A percentile compares a stretch with the other conserved stretches of the same genome.
Evolutionary conservation across 2,329 filamentous ascomycete species (phyloP).

Genomic region (Pyrenophora graminea): DNA sequence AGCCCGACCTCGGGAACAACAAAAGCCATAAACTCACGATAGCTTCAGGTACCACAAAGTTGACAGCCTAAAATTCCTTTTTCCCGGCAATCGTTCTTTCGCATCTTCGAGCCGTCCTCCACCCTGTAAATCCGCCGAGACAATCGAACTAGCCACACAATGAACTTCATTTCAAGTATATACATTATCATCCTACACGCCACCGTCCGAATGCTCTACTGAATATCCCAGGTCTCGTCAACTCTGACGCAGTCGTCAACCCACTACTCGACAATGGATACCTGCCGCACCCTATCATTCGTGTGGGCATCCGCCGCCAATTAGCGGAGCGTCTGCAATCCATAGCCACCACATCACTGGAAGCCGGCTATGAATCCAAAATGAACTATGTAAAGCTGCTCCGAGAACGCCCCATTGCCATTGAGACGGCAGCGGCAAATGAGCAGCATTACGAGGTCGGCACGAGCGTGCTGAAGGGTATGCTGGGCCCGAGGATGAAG

Average conservation of each 20-base stretch:
- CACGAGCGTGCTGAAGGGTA: slow-evolving; percentile 64
- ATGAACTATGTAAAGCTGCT: slow-evolving; percentile 66
- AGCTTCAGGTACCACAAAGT: neutral
- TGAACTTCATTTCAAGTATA: slow-evolving; percentile 42
- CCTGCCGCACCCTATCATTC: slow-evolving; percentile 65
- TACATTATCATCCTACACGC: neutral
- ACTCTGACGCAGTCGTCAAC: slow-evolving; percentile 33
- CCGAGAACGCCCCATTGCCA: slow-evolving; percentile 67
- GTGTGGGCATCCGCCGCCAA: slow-evolving; percentile 68
- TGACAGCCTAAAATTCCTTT: no score
- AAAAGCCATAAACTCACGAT: neutral
- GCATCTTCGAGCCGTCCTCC: neutral
- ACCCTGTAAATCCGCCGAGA: neutral
- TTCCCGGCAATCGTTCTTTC: no score
- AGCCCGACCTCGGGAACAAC: neutral
- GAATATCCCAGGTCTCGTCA: slow-evolving; percentile 27
- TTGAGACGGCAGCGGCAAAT: slow-evolving; percentile 68
- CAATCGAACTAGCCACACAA: neutral
- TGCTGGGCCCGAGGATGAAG: slow-evolving; percentile 72
- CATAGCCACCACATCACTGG: slow-evolving; percentile 60
- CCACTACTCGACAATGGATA: slow-evolving; percentile 66
- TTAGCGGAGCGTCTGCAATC: slow-evolving; percentile 62
- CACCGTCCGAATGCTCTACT: neutral
- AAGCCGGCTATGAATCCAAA: slow-evolving; percentile 61
- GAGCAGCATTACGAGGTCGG: slow-evolving; percentile 75